Evolutionary conservation across 176 grass and related monocot species (phyloP).

Genomic region (Microstegium vimineum): DNA sequence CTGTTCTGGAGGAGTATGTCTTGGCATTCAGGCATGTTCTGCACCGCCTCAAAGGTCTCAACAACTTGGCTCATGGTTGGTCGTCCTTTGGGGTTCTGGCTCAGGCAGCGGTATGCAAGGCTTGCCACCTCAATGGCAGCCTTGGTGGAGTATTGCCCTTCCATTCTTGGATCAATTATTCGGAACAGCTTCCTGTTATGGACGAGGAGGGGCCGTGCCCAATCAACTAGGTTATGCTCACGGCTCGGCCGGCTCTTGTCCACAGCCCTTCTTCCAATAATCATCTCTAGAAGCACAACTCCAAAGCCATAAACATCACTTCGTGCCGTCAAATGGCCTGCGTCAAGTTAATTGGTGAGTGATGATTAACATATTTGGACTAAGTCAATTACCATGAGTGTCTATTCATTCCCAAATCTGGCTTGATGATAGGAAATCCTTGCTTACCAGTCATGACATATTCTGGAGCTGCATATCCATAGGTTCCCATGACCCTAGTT

Average conservation of each 20-base stretch:
- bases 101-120: conserved; percentile 78
- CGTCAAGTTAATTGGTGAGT: conserved; percentile 8
- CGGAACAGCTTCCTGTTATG: conserved; percentile 78
- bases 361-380: conserved; percentile 18
- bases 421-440: neutral
- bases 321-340: conserved; percentile 87
- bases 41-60: conserved; percentile 48
- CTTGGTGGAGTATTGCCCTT: conserved; percentile 78
- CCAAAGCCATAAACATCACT: conserved; percentile 98
- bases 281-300: conserved; percentile 87
- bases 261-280: conserved; percentile 82
- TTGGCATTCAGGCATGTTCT: conserved; percentile 67
- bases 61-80: conserved; percentile 77
- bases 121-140: conserved; percentile 60
- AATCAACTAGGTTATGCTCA: conserved; percentile 89
- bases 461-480: conserved; percentile 95
- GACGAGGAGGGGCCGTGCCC: conserved; percentile 84
- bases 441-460: conserved; percentile 92
- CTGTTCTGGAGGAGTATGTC: conserved; percentile 53
- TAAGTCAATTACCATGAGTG: neutral
- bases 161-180: conserved; percentile 91
- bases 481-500: conserved; percentile 93
- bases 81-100: conserved; percentile 85
- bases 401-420: neutral
- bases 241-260: conserved; percentile 74